Base-by-base conservation (phyloP, 2,329 filamentous ascomycete species). In the Epichloe sibirici region DNA sequence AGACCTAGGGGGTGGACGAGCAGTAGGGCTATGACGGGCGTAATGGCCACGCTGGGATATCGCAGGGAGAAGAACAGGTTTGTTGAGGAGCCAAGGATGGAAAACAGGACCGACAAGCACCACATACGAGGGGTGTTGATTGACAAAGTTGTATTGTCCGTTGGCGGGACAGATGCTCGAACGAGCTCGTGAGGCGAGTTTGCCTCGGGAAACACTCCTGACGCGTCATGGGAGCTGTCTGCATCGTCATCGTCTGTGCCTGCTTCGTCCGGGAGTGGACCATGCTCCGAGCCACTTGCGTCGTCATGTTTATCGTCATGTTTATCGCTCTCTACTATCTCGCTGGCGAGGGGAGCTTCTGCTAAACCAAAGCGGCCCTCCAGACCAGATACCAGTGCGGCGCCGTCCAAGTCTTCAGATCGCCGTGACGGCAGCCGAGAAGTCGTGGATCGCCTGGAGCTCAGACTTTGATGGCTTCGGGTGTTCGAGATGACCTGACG, bases 111-210 rank as follows among this genome's bases (percentile, higher is more conserved):
- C n/a, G 87, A 89, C 17, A 93, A 68, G 35, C 75, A 75, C 88
- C 88, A 93, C 88, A 93, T 93, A 51, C 88, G 86, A 39, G 88
- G 88, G 5, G 88, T 91, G 67, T 88, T 89, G 63, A 93, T 90
- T 8, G 87, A 91, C n/a, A 91, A 70, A 3, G 81, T 76, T 15
- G 77, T 82, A 63, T 93, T 81, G 68, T 93, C 88, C 35, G 80
- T 83, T 4, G 86, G 82, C 12, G 85, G 76, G 7, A 93, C 88
- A 0, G 86, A 89, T 45, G 88, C 88, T 53, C 88, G 81, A 39
- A 93, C 88, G 64, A 88, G 84, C 45, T 88, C 74, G 64, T 91
- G 88, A 11, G 83, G 83, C 0, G 85, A 88, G 66, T 89, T 83
- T 63, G 88, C 85, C 15, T 76, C 71, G 12, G 78, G 77, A 39